phyloP scores from a whole-genome alignment of 345 rosid genomes.

The Iberis pinnata region DNA sequence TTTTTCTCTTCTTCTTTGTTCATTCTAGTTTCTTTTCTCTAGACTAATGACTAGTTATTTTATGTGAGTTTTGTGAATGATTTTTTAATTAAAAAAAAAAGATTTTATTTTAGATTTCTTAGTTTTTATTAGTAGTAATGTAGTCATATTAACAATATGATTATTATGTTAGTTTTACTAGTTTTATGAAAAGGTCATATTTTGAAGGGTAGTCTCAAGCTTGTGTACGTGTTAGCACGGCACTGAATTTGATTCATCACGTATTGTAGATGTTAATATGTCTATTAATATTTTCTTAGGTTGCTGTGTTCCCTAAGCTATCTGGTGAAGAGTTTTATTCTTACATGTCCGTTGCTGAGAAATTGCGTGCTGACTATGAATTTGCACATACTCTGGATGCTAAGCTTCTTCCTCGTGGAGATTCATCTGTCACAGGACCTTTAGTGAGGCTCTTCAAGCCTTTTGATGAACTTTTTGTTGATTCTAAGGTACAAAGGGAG shows the following conservation, averaged over 20 bases:
- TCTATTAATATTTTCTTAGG: slow-evolving; percentile 37
- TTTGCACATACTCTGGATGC: slow-evolving; percentile 83
- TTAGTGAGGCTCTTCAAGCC: slow-evolving; percentile 91
- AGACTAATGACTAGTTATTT: too few relatives aligned
- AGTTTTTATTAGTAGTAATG: too few relatives aligned
- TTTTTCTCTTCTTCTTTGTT: too few relatives aligned
- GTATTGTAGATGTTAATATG: slow-evolving; percentile 1
- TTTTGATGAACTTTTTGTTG: slow-evolving; percentile 82
- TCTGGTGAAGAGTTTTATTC: slow-evolving; percentile 82
- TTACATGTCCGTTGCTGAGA: slow-evolving; percentile 63
- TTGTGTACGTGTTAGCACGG: too few relatives aligned
- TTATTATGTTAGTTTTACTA: too few relatives aligned
- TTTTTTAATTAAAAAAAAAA: too few relatives aligned
- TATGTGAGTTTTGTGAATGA: too few relatives aligned
- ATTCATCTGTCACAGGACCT: slow-evolving; percentile 74
- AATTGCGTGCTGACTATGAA: slow-evolving; percentile 76
- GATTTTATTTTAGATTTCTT: too few relatives aligned
- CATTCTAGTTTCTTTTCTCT: too few relatives aligned
- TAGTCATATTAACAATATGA: too few relatives aligned
- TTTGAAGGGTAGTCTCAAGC: too few relatives aligned
- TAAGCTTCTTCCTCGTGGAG: slow-evolving; percentile 88
- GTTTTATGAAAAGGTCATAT: too few relatives aligned
- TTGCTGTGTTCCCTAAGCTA: slow-evolving; percentile 82
- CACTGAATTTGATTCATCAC: not conserved
- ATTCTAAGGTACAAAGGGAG: slow-evolving; percentile 52